Conservation (phyloP, 768 basidiomycete species). For the Chlorophyllum brunneum region DNA sequence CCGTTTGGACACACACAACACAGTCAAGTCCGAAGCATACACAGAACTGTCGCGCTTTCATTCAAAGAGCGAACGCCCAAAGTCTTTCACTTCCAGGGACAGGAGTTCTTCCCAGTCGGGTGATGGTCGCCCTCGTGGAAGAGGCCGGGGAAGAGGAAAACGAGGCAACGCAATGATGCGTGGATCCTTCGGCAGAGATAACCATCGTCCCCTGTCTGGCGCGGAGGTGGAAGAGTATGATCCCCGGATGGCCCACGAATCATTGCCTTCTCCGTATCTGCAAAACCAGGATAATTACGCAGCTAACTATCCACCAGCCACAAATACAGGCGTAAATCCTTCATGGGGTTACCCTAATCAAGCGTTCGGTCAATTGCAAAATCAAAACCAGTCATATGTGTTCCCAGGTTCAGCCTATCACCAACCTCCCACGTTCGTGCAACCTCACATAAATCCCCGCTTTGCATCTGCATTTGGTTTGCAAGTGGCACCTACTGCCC, state of each 20-base stretch:
- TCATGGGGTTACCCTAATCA: slow-evolving; percentile 5
- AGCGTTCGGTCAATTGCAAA: not conserved
- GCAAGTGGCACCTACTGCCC: slow-evolving; percentile 8
- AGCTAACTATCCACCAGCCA: not conserved
- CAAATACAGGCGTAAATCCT: not conserved
- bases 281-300: slow-evolving; percentile 4
- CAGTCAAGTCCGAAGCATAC: slow-evolving; percentile 20
- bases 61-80: not conserved
- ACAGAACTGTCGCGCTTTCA: not conserved
- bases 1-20: slow-evolving; percentile 49
- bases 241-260: slow-evolving; percentile 9
- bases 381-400: slow-evolving; percentile 5
- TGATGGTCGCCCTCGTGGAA: slow-evolving; percentile 21
- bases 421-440: slow-evolving; percentile 33
- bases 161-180: slow-evolving; percentile 17
- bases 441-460: slow-evolving; percentile 82
- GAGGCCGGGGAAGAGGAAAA: slow-evolving; percentile 32
- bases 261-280: not conserved
- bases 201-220: not conserved
- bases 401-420: slow-evolving; percentile 3
- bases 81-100: not conserved
- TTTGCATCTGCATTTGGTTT: slow-evolving; percentile 68
- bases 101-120: not conserved
- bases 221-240: slow-evolving; percentile 2
- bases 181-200: not conserved